Percentiles rank a stretch among this genome's conserved stretches.
Evolutionary conservation across 2,329 filamentous ascomycete genomes (phyloP).

Genomic region (Aspergillus sp.): DNA sequence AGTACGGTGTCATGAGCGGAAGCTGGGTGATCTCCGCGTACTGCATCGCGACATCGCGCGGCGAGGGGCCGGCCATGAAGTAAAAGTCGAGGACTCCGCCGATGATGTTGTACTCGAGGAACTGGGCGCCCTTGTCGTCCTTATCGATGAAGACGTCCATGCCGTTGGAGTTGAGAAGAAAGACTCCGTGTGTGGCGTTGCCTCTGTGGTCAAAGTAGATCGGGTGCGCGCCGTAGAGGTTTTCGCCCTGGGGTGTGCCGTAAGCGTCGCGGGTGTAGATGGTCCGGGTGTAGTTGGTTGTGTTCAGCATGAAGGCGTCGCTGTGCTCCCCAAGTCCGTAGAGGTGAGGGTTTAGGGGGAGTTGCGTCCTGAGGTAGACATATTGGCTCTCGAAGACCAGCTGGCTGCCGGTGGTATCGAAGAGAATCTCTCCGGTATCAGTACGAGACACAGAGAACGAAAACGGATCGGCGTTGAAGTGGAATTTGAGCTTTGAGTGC

Average conservation of each 20-base stretch:
- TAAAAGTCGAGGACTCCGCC: slow-evolving; percentile 78
- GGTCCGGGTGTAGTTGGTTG: slow-evolving; percentile 70
- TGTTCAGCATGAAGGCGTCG: slow-evolving; percentile 70
- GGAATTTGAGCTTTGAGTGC: slow-evolving; percentile 49
- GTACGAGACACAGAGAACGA: slow-evolving; percentile 63
- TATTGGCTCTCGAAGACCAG: slow-evolving; percentile 81
- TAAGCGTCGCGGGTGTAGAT: slow-evolving; percentile 72
- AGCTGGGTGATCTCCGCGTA: slow-evolving; percentile 62
- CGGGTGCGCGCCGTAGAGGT: slow-evolving; percentile 75
- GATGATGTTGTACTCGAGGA: slow-evolving; percentile 77
- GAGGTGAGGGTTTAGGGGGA: slow-evolving; percentile 70
- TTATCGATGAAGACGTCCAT: slow-evolving; percentile 79
- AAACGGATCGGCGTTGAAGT: slow-evolving; percentile 63
- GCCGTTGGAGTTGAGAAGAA: slow-evolving; percentile 72
- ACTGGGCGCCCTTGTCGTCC: slow-evolving; percentile 62
- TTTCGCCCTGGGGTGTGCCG: slow-evolving; percentile 62
- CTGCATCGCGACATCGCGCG: slow-evolving; percentile 62
- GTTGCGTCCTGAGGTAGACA: slow-evolving; percentile 69
- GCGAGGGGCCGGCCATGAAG: slow-evolving; percentile 64
- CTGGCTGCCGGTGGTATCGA: slow-evolving; percentile 69
- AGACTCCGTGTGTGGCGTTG: slow-evolving; percentile 65
- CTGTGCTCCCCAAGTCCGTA: slow-evolving; percentile 81
- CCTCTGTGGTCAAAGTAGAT: slow-evolving; percentile 73
- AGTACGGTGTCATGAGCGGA: slow-evolving; percentile 67
- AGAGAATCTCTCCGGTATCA: slow-evolving; percentile 51